Percentiles rank a stretch among this genome's conserved stretches.
These are phyloP conservation scores for Stephanodiscus minutulus DNA, from an alignment of 108 stramenopile species.

Conservation along the genomic window DNA sequence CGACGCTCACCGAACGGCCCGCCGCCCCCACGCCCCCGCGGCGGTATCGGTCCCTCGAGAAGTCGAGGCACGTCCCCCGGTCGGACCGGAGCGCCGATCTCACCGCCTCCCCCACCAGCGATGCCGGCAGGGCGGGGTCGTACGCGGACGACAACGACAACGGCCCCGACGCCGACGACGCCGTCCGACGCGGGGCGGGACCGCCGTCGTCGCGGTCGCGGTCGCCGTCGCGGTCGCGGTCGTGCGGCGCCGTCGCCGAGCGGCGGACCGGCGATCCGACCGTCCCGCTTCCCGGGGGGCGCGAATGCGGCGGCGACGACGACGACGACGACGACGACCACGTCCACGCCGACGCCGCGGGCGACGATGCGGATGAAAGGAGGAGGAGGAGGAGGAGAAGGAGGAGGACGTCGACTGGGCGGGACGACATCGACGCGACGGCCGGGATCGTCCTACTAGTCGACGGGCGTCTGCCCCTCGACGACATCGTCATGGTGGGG, in stretches of 20 bases:
- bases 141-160: conserved; percentile 51
- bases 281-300: too few relatives aligned
- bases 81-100: conserved; percentile 71
- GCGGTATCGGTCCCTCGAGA: conserved; percentile 28
- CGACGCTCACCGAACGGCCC: conserved; percentile 49
- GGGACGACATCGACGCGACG: neutral
- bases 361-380: too few relatives aligned
- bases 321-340: too few relatives aligned
- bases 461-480: neutral
- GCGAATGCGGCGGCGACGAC: too few relatives aligned
- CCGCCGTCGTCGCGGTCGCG: too few relatives aligned
- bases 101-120: conserved; percentile 84
- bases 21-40: conserved; percentile 14
- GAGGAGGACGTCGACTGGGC: too few relatives aligned
- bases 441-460: neutral
- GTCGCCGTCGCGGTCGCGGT: too few relatives aligned
- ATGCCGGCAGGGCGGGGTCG: conserved; percentile 66
- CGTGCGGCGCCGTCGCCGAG: too few relatives aligned
- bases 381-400: too few relatives aligned
- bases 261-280: too few relatives aligned
- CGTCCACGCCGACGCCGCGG: too few relatives aligned
- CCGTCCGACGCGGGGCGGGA: neutral
- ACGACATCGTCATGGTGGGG: neutral
- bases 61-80: conserved; percentile 61
- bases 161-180: neutral